Percentiles rank a stretch among this genome's conserved stretches.
Conservation (phyloP, 345 rosid genomes). For the Firmiana major region DNA sequence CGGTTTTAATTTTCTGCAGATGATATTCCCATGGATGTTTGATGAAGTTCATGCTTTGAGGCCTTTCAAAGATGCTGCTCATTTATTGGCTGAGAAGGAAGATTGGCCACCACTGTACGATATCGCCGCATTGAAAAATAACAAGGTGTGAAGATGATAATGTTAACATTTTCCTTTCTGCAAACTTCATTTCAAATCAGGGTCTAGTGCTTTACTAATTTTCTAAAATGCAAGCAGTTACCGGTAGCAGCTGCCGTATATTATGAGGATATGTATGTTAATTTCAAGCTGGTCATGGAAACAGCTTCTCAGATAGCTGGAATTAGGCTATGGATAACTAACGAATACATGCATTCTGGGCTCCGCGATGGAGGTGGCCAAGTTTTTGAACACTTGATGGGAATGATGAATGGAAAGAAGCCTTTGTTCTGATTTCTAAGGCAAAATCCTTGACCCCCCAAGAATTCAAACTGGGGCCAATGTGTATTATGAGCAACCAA, state of each 20-base stretch:
- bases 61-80: slow-evolving; percentile 61
- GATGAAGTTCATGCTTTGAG: slow-evolving; percentile 76
- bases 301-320: slow-evolving; percentile 71
- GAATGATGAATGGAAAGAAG: slow-evolving; percentile 75
- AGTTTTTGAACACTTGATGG: slow-evolving; percentile 76
- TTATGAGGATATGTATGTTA: slow-evolving; percentile 84
- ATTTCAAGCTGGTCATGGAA: slow-evolving; percentile 73
- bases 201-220: background rate
- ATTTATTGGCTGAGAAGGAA: slow-evolving; percentile 67
- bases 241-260: slow-evolving; percentile 90
- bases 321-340: slow-evolving; percentile 77
- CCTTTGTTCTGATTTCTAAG: slow-evolving; percentile 50
- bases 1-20: slow-evolving; percentile 34
- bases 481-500: background rate
- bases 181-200: background rate
- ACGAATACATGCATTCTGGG: slow-evolving; percentile 93
- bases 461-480: background rate
- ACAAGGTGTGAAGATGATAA: slow-evolving; percentile 45
- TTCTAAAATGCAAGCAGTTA: slow-evolving; percentile 40
- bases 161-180: background rate
- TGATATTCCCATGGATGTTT: slow-evolving; percentile 88
- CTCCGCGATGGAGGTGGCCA: slow-evolving; percentile 71
- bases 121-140: slow-evolving; percentile 36
- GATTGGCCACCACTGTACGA: slow-evolving; percentile 84
- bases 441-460: background rate